phyloP scores from a whole-genome alignment of 129 eudicot species.

The Sambucus nigra region DNA sequence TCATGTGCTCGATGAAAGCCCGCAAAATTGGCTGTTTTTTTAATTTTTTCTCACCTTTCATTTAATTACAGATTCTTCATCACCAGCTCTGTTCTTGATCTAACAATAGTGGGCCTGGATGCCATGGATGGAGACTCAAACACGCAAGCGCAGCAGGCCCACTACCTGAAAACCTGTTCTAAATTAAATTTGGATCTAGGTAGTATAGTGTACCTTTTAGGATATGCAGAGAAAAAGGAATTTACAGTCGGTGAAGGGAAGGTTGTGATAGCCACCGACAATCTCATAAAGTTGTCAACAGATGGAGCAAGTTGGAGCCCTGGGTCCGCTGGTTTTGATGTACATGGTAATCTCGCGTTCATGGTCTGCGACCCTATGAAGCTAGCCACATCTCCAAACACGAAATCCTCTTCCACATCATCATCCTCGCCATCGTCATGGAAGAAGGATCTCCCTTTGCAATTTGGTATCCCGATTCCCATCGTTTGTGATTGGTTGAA shows the following conservation, averaged over 20 bases:
- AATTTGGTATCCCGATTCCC: slow-evolving; percentile 93
- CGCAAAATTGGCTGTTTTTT: too few species aligned
- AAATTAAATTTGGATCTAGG: slow-evolving; percentile 74
- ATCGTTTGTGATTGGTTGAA: slow-evolving; percentile 82
- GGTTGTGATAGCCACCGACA: slow-evolving; percentile 93
- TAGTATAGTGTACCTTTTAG: slow-evolving; percentile 59
- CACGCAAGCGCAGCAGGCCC: slow-evolving; percentile 43
- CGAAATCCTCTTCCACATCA: slow-evolving; percentile 64
- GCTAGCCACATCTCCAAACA: slow-evolving; percentile 75
- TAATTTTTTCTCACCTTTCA: neutral
- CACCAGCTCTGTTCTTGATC: slow-evolving; percentile 92
- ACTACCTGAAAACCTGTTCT: slow-evolving; percentile 65
- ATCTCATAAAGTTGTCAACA: slow-evolving; percentile 74
- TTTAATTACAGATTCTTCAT: slow-evolving; percentile 68
- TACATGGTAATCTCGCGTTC: slow-evolving; percentile 81
- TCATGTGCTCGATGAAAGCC: too few species aligned
- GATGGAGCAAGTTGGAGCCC: slow-evolving; percentile 90
- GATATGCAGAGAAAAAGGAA: slow-evolving; percentile 52
- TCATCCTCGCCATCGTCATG: slow-evolving; percentile 66
- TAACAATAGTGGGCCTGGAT: slow-evolving; percentile 89
- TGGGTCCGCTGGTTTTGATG: slow-evolving; percentile 87
- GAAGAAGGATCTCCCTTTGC: slow-evolving; percentile 78
- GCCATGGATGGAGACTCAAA: slow-evolving; percentile 60
- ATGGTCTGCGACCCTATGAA: slow-evolving; percentile 99
- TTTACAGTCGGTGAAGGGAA: slow-evolving; percentile 84